phyloP scores from a whole-genome alignment of 2,329 filamentous ascomycete genomes.

The Aspergillus ochraceoroseus region DNA sequence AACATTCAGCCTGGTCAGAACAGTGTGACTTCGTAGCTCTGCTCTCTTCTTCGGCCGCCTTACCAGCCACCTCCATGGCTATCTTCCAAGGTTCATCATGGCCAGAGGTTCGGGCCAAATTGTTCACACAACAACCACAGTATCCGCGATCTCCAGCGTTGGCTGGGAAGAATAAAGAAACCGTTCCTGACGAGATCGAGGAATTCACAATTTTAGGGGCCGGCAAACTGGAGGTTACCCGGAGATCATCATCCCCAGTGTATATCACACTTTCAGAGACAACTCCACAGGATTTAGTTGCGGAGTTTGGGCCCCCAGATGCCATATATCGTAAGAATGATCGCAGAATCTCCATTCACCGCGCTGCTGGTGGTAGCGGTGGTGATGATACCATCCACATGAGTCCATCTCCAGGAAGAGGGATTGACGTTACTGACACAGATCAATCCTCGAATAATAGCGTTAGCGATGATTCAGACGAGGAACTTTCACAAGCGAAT shows the following conservation, averaged over 20 bases:
- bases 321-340: conserved; percentile 91
- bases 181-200: conserved; percentile 83
- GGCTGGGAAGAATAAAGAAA: conserved; percentile 66
- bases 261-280: conserved; percentile 77
- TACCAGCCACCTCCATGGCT: conserved; percentile 78
- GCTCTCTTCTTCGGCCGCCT: conserved; percentile 70
- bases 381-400: conserved; percentile 33
- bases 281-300: conserved; percentile 83
- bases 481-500: conserved; percentile 51
- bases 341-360: conserved; percentile 78
- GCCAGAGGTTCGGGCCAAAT: conserved; percentile 69
- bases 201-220: conserved; percentile 71
- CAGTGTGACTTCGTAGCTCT: conserved; percentile 76
- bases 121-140: conserved; percentile 71
- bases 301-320: conserved; percentile 86
- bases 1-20: conserved; percentile 67
- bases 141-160: conserved; percentile 68
- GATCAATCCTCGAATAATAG: conserved; percentile 71
- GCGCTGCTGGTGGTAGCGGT: conserved; percentile 29
- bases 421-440: conserved; percentile 55
- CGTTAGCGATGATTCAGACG: conserved; percentile 62
- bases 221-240: conserved; percentile 70
- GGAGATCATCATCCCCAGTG: conserved; percentile 62
- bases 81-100: conserved; percentile 88
- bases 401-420: conserved; percentile 34